Conservation (phyloP, 140 eudicot genomes). For the Stevia rebaudiana region DNA sequence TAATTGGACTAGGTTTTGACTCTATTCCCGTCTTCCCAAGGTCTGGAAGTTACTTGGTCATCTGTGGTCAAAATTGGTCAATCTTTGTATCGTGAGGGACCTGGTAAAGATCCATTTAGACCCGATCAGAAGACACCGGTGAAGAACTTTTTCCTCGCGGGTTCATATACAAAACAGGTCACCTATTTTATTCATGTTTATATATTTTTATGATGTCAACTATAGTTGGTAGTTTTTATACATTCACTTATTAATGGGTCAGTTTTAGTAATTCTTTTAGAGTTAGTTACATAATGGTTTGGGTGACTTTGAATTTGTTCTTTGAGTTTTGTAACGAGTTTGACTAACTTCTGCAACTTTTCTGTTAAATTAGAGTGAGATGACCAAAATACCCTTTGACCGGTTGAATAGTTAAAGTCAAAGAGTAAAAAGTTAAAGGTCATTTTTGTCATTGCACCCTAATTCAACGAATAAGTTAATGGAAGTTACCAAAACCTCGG, state of each 20-base stretch:
- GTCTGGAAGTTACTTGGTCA: slow-evolving; percentile 88
- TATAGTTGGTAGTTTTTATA: not conserved
- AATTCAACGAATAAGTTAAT: too few species aligned
- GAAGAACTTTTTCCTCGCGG: slow-evolving; percentile 87
- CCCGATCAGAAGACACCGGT: slow-evolving; percentile 98
- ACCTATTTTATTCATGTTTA: not conserved
- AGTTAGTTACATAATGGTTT: too few species aligned
- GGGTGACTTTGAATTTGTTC: too few species aligned
- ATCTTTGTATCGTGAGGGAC: slow-evolving; percentile 89
- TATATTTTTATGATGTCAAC: not conserved
- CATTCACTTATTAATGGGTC: not conserved
- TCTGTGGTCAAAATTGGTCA: slow-evolving; percentile 91
- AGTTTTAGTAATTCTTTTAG: not conserved
- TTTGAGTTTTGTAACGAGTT: too few species aligned
- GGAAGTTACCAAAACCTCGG: not conserved
- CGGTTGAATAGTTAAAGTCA: too few species aligned
- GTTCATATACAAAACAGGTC: slow-evolving; percentile 97
- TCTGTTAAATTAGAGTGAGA: too few species aligned
- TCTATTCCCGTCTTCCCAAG: slow-evolving; percentile 89
- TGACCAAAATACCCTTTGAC: too few species aligned
- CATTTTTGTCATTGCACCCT: too few species aligned
- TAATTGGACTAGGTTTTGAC: slow-evolving; percentile 66
- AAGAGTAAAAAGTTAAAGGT: too few species aligned
- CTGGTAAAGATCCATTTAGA: slow-evolving; percentile 95
- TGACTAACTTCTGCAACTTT: too few species aligned